These are phyloP conservation scores for Nicotiana tabacum DNA, from an alignment of 257 asterid genomes.

Conservation along the genomic window DNA sequence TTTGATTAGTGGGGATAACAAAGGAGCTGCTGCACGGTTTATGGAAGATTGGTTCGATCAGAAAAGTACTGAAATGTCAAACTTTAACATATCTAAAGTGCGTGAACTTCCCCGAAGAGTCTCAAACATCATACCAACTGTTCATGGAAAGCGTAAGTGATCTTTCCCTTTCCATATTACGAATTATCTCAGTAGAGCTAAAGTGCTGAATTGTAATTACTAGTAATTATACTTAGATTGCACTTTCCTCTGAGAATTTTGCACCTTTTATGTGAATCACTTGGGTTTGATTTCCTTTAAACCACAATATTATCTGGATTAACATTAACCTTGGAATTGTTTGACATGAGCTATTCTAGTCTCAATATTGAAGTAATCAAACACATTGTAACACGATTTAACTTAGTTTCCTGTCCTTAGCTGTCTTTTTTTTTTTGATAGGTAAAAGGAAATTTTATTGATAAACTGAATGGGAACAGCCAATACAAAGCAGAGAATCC, in stretches of 20 bases:
- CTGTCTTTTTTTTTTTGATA: neutral
- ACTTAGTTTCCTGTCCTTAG: neutral
- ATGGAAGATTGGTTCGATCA: constrained; percentile 98
- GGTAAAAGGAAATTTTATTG: no score
- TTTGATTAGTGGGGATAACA: constrained; percentile 94
- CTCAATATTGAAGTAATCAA: neutral
- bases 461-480: no score
- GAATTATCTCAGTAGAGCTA: neutral
- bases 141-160: constrained; percentile 59
- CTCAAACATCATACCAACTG: constrained; percentile 69
- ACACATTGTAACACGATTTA: neutral
- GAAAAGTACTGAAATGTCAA: constrained; percentile 27
- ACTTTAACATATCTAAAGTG: constrained; percentile 21
- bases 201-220: neutral
- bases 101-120: constrained; percentile 58
- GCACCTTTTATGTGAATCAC: neutral
- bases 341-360: neutral
- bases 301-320: neutral
- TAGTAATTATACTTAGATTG: neutral
- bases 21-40: constrained; percentile 98
- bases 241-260: neutral
- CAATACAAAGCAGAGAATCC: no score
- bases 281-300: neutral
- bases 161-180: constrained; percentile 5
- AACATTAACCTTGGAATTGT: neutral